These are phyloP conservation scores for Hypoxylon sp. DNA, from an alignment of 2,329 filamentous ascomycete genomes.

Conservation along the genomic window DNA sequence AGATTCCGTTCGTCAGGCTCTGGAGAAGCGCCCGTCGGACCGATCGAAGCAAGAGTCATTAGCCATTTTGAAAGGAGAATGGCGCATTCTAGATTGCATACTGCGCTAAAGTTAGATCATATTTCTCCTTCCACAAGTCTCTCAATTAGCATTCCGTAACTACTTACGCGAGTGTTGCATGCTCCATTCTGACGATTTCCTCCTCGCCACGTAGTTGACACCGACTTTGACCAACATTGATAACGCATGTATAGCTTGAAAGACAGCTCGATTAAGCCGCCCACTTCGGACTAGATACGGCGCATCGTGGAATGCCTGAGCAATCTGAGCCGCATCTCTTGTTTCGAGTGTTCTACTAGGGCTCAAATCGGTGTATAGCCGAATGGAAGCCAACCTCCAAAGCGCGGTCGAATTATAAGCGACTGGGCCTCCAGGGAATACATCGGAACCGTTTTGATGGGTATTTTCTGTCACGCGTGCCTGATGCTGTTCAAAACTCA, in stretches of 20 bases:
- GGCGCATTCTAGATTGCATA: slow-evolving; percentile 74
- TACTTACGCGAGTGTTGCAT: slow-evolving; percentile 72
- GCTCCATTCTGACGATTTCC: slow-evolving; percentile 74
- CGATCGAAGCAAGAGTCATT: slow-evolving; percentile 68
- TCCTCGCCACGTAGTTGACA: slow-evolving; percentile 73
- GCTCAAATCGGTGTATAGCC: slow-evolving; percentile 75
- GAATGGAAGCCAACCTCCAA: slow-evolving; percentile 73
- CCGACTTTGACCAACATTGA: slow-evolving; percentile 76
- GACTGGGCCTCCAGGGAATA: slow-evolving; percentile 71
- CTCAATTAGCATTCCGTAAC: slow-evolving; percentile 43
- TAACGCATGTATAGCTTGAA: slow-evolving; percentile 77
- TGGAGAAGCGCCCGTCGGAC: slow-evolving; percentile 64
- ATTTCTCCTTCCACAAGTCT: not conserved
- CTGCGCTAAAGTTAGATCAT: slow-evolving; percentile 52
- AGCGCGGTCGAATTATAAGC: slow-evolving; percentile 76
- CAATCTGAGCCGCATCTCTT: slow-evolving; percentile 73
- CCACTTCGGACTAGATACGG: slow-evolving; percentile 71
- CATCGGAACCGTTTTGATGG: slow-evolving; percentile 64
- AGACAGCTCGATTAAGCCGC: slow-evolving; percentile 73
- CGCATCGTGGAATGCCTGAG: slow-evolving; percentile 71
- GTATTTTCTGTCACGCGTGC: slow-evolving; percentile 64
- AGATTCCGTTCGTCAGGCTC: slow-evolving; percentile 68
- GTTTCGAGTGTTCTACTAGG: slow-evolving; percentile 75
- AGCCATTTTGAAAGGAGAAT: slow-evolving; percentile 74
- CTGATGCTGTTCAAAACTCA: slow-evolving; percentile 70